Percentiles rank a stretch among this genome's conserved stretches.
phyloP scores from a whole-genome alignment of 495 filamentous ascomycete species.

The Lophiostoma macrostomum region DNA sequence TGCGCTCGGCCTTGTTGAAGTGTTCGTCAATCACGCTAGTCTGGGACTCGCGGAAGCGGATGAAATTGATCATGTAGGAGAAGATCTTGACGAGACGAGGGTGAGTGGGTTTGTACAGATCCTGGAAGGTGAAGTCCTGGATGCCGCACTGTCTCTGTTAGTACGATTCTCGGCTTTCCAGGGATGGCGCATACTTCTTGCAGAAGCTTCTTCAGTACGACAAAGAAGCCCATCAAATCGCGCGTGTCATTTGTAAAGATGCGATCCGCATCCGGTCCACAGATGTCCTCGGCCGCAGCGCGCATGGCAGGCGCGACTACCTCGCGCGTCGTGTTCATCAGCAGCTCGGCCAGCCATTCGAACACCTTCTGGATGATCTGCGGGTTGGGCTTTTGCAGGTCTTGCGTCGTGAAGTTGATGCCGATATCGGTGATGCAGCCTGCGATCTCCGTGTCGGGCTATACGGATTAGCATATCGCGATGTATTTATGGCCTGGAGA shows the following conservation, averaged over 20 bases:
- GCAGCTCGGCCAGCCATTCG: constrained; percentile 91
- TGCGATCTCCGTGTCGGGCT: constrained; percentile 85
- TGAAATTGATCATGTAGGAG: constrained; percentile 96
- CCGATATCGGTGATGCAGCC: constrained; percentile 96
- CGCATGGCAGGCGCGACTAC: constrained; percentile 93
- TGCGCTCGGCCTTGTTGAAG: constrained; percentile 82
- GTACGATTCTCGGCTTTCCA: background rate
- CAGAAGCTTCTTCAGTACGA: constrained; percentile 70
- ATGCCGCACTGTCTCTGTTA: constrained; percentile 64
- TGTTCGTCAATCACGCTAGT: constrained; percentile 82
- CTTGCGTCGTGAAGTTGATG: constrained; percentile 79
- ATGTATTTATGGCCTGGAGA: background rate
- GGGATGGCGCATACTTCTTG: constrained; percentile 53
- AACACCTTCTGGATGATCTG: constrained; percentile 93
- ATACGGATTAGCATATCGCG: constrained; percentile 5
- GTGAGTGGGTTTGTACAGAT: constrained; percentile 84
- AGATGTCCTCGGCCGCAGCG: constrained; percentile 80
- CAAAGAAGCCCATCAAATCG: constrained; percentile 91
- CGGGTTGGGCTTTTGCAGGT: constrained; percentile 89
- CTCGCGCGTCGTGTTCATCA: constrained; percentile 86
- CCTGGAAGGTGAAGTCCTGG: constrained; percentile 86
- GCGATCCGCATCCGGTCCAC: constrained; percentile 69
- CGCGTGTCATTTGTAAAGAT: constrained; percentile 82
- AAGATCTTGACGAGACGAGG: constrained; percentile 86
- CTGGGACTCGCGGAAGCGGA: constrained; percentile 90